Evolutionary conservation across 768 basidiomycete genomes (phyloP), one percentile per base, ranked within the genome.

Genomic region (Agrocybe chaxingu): DNA sequence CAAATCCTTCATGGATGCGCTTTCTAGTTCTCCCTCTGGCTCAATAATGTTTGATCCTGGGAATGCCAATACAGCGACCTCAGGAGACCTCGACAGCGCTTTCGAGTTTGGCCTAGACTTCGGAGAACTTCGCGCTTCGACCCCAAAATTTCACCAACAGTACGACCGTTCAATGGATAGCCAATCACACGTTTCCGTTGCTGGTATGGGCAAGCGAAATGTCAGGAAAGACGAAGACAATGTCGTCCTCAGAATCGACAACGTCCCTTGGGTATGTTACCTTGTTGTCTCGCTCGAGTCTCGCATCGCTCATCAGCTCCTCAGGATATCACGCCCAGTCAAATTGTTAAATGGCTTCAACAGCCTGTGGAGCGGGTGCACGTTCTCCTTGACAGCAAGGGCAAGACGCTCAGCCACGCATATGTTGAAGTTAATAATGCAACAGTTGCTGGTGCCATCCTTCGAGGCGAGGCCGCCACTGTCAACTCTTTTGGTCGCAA

Each of bases 391-490:
- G 90, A 93, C 57, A 72, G 76, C 34, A 84, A 87, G 57, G 90
- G 90, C 36, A 92, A 92, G 68, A 93, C 91, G 0, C 74, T 85
- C 47, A 89, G 86, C 54, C 90, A 93, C 65, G 90, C 91, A 1
- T 92, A 84, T 56, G 85, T 87, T 10, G 90, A 92, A 64, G 80
- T 90, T 53, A 69, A 70, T 18, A 75, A 78, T 53, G 79, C 83
- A 30, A 75, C 76, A 1, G 75, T 78, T 24, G 87, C 87, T 9
- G 81, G 84, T 41, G 76, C 80, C 19, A 84, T 87, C 31, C 72
- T 92, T 8, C 76, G 89, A 9, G 78, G 81, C 33, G 78, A 78
- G 57, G 75, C 73, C 16, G 61, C 62, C 36, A 57, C 66, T 33
- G 42, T 57, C 19, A 53, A 51, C 30, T 55, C 50, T 30, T 40